Evolutionary conservation across 2,329 filamentous ascomycete species (phyloP).

Genomic region (Colletotrichum theobromicola): DNA sequence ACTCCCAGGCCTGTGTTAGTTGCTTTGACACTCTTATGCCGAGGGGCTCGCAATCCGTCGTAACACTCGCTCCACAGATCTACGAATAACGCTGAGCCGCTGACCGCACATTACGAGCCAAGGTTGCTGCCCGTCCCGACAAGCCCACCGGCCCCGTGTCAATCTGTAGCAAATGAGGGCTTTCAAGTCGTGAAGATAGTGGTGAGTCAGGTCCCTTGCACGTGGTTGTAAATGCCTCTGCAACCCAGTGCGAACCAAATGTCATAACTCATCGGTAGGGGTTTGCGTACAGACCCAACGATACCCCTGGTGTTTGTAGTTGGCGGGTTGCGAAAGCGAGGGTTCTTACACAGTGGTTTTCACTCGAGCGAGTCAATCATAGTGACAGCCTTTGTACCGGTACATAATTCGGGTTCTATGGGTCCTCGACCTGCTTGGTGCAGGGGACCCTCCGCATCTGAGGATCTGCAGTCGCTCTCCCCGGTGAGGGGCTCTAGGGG

Average conservation of each 20-base stretch:
- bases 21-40: not conserved
- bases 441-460: not conserved
- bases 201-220: not conserved
- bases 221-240: not conserved
- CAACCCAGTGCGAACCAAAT: not conserved
- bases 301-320: not conserved
- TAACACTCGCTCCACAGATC: not conserved
- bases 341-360: not conserved
- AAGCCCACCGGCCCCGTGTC: not conserved
- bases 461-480: not conserved
- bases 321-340: not conserved
- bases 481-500: not conserved
- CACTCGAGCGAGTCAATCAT: not conserved
- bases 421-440: not conserved
- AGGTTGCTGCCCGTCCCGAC: not conserved
- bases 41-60: not conserved
- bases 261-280: not conserved
- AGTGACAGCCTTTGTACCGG: not conserved
- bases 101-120: not conserved
- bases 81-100: not conserved
- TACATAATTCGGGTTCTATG: not conserved
- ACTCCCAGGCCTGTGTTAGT: not conserved
- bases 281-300: not conserved
- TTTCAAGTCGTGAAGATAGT: not conserved
- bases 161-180: not conserved